phyloP scores from a whole-genome alignment of 768 basidiomycete genomes.

The Rickenella mellea region DNA sequence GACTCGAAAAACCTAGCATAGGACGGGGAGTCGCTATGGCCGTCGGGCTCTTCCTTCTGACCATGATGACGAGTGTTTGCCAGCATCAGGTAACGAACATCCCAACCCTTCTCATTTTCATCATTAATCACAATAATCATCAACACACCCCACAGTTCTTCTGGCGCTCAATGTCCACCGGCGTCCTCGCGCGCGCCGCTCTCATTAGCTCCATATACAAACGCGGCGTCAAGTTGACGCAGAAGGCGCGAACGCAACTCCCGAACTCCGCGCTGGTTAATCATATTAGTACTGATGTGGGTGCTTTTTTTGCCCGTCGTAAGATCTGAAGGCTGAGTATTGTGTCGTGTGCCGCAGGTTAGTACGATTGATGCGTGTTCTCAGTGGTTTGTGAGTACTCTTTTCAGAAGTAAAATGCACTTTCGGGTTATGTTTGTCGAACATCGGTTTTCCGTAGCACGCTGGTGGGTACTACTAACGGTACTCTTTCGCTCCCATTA shows the following conservation, averaged over 20 bases:
- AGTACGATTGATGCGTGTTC: constrained; percentile 51
- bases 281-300: constrained; percentile 58
- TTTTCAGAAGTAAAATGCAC: constrained; percentile 25
- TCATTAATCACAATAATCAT: constrained; percentile 12
- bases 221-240: constrained; percentile 54
- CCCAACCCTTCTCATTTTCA: constrained; percentile 12
- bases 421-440: constrained; percentile 14
- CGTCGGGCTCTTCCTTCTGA: constrained; percentile 40
- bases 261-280: constrained; percentile 54
- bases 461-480: constrained; percentile 1
- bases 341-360: constrained; percentile 29
- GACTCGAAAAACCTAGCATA: constrained; percentile 25
- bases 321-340: constrained; percentile 1
- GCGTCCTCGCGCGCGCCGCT: constrained; percentile 54
- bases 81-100: constrained; percentile 50
- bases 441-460: neutral
- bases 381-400: constrained; percentile 59
- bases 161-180: constrained; percentile 59
- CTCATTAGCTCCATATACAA: constrained; percentile 66
- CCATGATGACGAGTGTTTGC: constrained; percentile 42
- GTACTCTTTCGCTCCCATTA: neutral
- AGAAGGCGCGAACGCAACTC: constrained; percentile 52
- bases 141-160: constrained; percentile 40
- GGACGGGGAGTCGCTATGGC: constrained; percentile 54
- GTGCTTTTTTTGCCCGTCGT: constrained; percentile 9